Evolutionary conservation across 306 rosid genomes (phyloP), one percentile per base, ranked within the genome.

Genomic region (Corylus heterophylla): DNA sequence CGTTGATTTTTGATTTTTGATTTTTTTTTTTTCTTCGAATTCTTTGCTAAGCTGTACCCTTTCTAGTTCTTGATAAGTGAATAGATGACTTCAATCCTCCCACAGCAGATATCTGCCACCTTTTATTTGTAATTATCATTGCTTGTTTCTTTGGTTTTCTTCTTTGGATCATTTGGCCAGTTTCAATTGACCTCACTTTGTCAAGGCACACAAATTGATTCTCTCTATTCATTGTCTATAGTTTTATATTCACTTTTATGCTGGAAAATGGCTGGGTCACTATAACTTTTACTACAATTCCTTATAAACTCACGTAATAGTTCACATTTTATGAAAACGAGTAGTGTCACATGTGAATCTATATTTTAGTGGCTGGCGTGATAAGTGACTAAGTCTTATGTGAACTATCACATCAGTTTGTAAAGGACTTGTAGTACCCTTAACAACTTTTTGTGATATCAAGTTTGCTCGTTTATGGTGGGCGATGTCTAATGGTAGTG

Each of bases 141-240:
- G 25, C 67, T 27, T 61, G 67, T 61, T 61, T 16, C 49, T 64
- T 7, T 16, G 70, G 71, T 64, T 64, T n/a, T 64, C 48, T 64
- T 16, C 8, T n/a, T 12, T 29, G 35, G 35, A 31, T 64, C n/a
- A 13, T 31, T 35, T 64, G 70, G 3, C 12, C 35, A 35, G 48
- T 64, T 64, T 7, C 1, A 16, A 5, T 64, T 14, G 70, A 35
- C 12, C 4, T 37, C 22, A 37, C 47, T 61, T 25, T 10, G 59
- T 54, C 25, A 10, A 27, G 68, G 44, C 37, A 29, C 17, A 5
- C 39, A 29, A 62, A 62, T 62, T 62, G 42, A 62, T 62, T 6
- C 35, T 18, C 63, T 18, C 61, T 12, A 14, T 58, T 12, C 39
- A 31, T 31, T 62, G 2, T 29, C 37, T 62, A 6, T 5, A 14